Evolutionary conservation across 2,329 filamentous ascomycete genomes (phyloP), one percentile per base, ranked within the genome.

Genomic region (Elsinoe perseae): DNA sequence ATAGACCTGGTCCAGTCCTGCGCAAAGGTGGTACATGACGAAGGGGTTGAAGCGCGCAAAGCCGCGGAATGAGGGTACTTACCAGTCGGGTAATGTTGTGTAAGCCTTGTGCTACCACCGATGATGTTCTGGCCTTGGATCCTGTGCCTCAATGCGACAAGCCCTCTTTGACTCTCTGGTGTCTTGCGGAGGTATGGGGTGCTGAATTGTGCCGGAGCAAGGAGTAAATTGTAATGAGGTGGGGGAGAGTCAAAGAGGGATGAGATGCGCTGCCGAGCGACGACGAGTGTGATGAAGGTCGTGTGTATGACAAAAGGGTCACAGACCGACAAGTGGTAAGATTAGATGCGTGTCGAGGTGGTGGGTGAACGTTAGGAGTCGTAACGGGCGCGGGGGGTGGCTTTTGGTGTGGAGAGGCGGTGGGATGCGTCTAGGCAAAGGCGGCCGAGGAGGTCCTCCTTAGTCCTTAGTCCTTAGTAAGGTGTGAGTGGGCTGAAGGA

Each of bases 121-220:
- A 36, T 56, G 53, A 56, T 42, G 53, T 46, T 46, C 53, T 56
- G 53, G 53, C 53, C 53, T 52, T 52, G 48, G 30, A 38, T 21
- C 48, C 30, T 52, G 20, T 20, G 30, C 48, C 48, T 52, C 48
- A 20, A 38, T 52, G 48, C 48, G 48, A 52, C 8, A 38, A 21
- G 48, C 48, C 30, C 32, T 16, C 53, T 56, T n/a, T 46, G 53
- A 56, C 38, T 44, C 40, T 48, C 27, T 44, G 27, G 28, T 44
- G 27, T 32, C 16, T 23, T 36, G 12, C 23, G 42, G 53, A 7
- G n/a, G 38, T 14, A 23, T 43, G 3, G 18, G n/a, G 53, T 8
- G 53, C 20, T 43, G 18, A 38, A 23, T n/a, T 52, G 4, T 16
- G 25, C 25, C 44, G 27, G 28, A 44, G 52, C 38, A 46, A 42